A percentile compares a stretch with the other conserved stretches of the same genome.
Evolutionary conservation across 495 filamentous ascomycete genomes (phyloP).

Genomic region (Tuber umbilicatum): DNA sequence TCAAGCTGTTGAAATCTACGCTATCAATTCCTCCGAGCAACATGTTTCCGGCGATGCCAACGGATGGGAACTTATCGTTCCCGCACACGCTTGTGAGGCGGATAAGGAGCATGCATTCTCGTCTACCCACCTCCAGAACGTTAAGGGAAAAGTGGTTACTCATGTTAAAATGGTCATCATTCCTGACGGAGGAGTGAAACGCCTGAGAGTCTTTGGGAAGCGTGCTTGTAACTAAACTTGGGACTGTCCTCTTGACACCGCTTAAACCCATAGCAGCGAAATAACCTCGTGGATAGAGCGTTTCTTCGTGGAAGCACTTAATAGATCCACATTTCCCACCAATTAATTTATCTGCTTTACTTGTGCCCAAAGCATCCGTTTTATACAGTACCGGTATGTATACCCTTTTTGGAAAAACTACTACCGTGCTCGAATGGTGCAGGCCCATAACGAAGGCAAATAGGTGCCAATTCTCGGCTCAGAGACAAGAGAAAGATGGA

Average conservation of each 20-base stretch:
- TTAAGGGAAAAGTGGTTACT: constrained; percentile 55
- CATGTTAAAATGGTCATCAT: constrained; percentile 87
- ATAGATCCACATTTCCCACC: not conserved
- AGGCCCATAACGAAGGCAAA: not conserved
- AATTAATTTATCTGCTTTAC: not conserved
- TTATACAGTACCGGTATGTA: too few relatives aligned
- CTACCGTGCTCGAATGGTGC: not conserved
- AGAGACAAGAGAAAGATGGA: not conserved
- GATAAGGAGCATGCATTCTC: constrained; percentile 73
- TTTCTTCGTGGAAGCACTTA: not conserved
- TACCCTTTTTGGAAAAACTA: not conserved
- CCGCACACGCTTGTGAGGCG: constrained; percentile 62
- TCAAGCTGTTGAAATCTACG: constrained; percentile 65
- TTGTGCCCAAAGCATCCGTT: not conserved
- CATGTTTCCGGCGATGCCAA: constrained; percentile 47
- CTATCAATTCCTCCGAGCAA: constrained; percentile 48
- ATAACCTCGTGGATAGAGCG: not conserved
- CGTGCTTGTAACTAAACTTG: constrained; percentile 42
- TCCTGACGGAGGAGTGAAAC: constrained; percentile 86
- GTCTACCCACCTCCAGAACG: constrained; percentile 43
- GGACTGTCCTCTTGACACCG: not conserved
- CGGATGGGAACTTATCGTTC: constrained; percentile 64
- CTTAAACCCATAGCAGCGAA: not conserved
- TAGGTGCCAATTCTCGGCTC: not conserved
- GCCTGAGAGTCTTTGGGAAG: constrained; percentile 72